phyloP scores from a whole-genome alignment of 805 yeast species.

The Candida pseudoglaebosa region DNA sequence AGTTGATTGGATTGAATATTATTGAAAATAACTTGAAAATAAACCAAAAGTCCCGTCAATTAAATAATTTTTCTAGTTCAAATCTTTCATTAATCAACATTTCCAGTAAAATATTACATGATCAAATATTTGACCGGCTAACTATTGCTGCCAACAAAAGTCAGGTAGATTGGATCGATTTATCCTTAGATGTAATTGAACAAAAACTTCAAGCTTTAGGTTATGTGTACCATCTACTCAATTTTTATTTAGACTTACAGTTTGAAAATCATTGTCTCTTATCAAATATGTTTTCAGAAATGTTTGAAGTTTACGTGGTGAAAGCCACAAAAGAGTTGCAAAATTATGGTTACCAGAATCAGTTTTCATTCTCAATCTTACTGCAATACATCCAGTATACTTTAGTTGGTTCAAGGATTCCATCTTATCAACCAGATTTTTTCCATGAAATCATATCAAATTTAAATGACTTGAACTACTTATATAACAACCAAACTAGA shows the following conservation, averaged over 20 bases:
- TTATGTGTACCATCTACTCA: conserved; percentile 1
- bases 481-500: conserved; percentile 7
- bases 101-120: not conserved
- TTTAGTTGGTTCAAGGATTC: no score
- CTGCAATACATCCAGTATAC: conserved; percentile 14
- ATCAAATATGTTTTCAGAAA: not conserved
- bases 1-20: conserved; percentile 1
- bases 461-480: conserved; percentile 9
- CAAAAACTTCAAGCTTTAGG: conserved; percentile 2
- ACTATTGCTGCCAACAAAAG: not conserved
- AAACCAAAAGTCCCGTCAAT: not conserved
- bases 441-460: conserved; percentile 16
- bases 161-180: not conserved
- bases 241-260: conserved; percentile 3
- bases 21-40: conserved; percentile 2
- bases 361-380: no score
- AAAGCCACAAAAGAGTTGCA: no score
- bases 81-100: not conserved
- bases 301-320: not conserved
- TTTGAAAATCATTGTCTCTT: conserved; percentile 1
- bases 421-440: conserved; percentile 20
- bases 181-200: not conserved
- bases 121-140: not conserved
- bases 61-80: no score
- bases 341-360: no score